Base-by-base conservation (phyloP, 2,329 filamentous ascomycete genomes). In the Pestalotiopsis sp. region DNA sequence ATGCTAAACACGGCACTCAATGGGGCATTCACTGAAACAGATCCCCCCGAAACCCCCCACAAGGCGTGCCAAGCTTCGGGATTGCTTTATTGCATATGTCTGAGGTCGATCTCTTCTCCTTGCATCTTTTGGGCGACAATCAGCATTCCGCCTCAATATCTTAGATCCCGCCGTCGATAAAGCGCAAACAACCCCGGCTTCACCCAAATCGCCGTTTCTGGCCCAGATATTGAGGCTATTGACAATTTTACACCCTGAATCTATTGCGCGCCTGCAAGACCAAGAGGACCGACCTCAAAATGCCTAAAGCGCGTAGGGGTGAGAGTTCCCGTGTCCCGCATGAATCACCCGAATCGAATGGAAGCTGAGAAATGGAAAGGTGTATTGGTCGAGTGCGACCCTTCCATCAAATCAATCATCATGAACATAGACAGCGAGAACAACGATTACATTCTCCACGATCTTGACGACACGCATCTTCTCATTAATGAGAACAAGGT, bases 371-470 rank as follows among this genome's bases (percentile, higher is more conserved):
- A 10, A 26, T 13, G 20, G 38, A 22, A 64, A 88, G 92, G 92
- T 70, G 90, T 93, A 35, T 86, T 95, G 71, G 89, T 95, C 79
- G 89, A 94, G 79, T 94, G 91, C 80, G 92, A 95, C 77, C 91
- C 92, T n/a, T 93, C 91, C 58, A 94, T 95, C 85, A 94, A 94
- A 80, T 92, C 92, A 70, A 94, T 94, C 82, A 91, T 95, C 75
- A 84, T 92, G 73, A 92, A 90, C 75, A 92, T 95, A 72, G 91
- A 95, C 79, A 87, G 83, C 73, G 83, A 88, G 67, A 85, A 86
- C 72, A 89, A 94, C 78, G 89, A 91, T 71, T 93, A 89, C 77
- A 92, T 95, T 75, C 92, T 94, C 70, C 91, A 94, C 74, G 91
- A 94, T 70, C 86, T 94, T 1, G 92, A 94, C 79, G 92, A 94